Percentiles rank a stretch among this genome's conserved stretches.
These are phyloP conservation scores for Allomyces javanicus DNA, from an alignment of 192 early-diverging fungal genomes.

Conservation along the genomic window DNA sequence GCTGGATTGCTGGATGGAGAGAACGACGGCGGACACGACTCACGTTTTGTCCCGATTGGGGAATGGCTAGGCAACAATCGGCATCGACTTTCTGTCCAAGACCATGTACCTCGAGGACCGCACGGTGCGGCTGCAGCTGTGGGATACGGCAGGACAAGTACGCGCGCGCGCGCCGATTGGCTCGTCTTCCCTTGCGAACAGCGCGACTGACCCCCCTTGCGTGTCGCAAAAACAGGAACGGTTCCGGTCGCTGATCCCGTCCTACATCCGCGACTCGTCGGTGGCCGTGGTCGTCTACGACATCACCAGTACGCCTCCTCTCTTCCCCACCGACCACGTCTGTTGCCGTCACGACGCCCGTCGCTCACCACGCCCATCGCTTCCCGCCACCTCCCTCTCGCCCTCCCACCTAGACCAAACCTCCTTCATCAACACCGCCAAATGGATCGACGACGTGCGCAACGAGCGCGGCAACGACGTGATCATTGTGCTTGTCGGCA, in stretches of 20 bases:
- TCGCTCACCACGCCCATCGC: neutral
- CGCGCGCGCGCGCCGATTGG: neutral
- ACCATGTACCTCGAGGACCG: constrained; percentile 98
- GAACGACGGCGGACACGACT: no score
- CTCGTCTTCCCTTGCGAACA: neutral
- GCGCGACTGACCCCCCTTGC: neutral
- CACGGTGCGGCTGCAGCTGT: constrained; percentile 92
- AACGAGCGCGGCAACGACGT: constrained; percentile 96
- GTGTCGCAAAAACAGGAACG: constrained; percentile 45
- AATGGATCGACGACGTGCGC: constrained; percentile 98
- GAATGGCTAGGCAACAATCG: constrained; percentile 75
- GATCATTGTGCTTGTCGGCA: constrained; percentile 93
- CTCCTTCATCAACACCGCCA: constrained; percentile 88
- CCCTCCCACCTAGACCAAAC: constrained; percentile 47
- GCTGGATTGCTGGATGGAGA: neutral
- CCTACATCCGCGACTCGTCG: constrained; percentile 94
- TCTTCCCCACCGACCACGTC: neutral
- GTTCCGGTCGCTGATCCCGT: constrained; percentile 90
- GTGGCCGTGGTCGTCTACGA: constrained; percentile 96
- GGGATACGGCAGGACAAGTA: constrained; percentile 97
- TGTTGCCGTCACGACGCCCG: neutral
- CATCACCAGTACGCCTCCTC: constrained; percentile 57
- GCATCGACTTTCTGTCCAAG: constrained; percentile 97
- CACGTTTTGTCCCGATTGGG: no score
- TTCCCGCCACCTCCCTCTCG: neutral